phyloP scores from a whole-genome alignment of 345 rosid species.

The Anastatica hierochuntica region DNA sequence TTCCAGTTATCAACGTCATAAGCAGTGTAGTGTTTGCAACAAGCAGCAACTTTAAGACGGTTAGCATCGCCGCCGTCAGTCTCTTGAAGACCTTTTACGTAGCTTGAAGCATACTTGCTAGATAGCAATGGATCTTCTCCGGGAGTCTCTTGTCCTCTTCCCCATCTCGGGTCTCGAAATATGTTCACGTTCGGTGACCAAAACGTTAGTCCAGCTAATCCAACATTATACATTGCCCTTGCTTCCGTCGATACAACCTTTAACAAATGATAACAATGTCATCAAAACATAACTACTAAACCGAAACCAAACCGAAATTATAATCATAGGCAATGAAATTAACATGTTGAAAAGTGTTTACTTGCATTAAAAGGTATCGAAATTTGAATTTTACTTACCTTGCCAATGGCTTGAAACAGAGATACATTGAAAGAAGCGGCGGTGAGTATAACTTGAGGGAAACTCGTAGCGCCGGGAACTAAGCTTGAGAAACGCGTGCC shows the following conservation, averaged over 20 bases:
- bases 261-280: background rate
- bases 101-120: slow-evolving; percentile 60
- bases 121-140: slow-evolving; percentile 89
- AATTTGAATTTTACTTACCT: slow-evolving; percentile 32
- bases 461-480: slow-evolving; percentile 90
- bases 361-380: slow-evolving; percentile 18
- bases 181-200: slow-evolving; percentile 95
- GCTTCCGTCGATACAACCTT: slow-evolving; percentile 96
- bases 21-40: slow-evolving; percentile 95
- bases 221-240: slow-evolving; percentile 93
- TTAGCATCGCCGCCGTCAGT: slow-evolving; percentile 39
- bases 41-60: slow-evolving; percentile 86
- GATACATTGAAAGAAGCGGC: slow-evolving; percentile 87
- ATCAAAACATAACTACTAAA: background rate
- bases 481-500: slow-evolving; percentile 50
- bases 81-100: slow-evolving; percentile 69
- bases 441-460: slow-evolving; percentile 87
- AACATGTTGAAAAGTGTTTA: slow-evolving; percentile 3
- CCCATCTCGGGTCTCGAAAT: slow-evolving; percentile 96
- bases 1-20: slow-evolving; percentile 90
- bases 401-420: slow-evolving; percentile 76
- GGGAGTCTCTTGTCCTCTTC: too few species aligned
- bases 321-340: background rate
- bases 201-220: slow-evolving; percentile 75
- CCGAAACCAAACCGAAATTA: background rate